Base-by-base conservation (phyloP, 1,139 yeast genomes). In the Pichia sp. region DNA sequence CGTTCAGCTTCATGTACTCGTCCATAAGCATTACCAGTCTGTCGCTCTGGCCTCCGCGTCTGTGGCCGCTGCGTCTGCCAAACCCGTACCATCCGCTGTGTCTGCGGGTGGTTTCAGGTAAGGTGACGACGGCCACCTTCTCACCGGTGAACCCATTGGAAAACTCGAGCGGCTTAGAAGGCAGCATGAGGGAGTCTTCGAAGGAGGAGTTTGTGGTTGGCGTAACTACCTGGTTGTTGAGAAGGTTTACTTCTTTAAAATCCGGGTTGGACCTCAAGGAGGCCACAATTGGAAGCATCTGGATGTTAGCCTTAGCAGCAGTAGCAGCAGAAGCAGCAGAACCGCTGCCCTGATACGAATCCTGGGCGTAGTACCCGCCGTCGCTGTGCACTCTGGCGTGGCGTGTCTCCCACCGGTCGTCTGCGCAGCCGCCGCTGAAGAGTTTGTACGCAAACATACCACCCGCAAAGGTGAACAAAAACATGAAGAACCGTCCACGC, bases 1-100 rank as follows among this genome's bases (percentile, higher is more conserved):
- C 49, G 32, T 36, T 50, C 15, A 34, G 49, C 46, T 50, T 50
- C 45, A 45, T 44, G 41, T 50, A 50, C 41, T 50, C 52, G 15
- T 50, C 52, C n/a, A 34, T 26, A 4, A 50, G 29, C 38, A 50
- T 34, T 8, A 36, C 38, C 15, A 50, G 5, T 13, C 15, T 44
- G 11, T 44, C 16, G 31, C 15, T 23, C 3, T 16, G 41, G 7
- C 19, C 51, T 13, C 36, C 36, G 13, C n/a, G 29, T 45, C 36
- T 29, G 5, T 45, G 16, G 5, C 31, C 6, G 13, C 38, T 16
- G 10, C 45, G n/a, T 34, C 31, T 32, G 4, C 51, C 41, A 30
- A 38, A 49, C 8, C 51, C 47, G n/a, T 5, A 29, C 31, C n/a
- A 8, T 10, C n/a, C 31, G 11, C n/a, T 11, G 42, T 40, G 29